Evolutionary conservation across 768 basidiomycete species (phyloP), one percentile per base, ranked within the genome.

Genomic region (Boletales sp.): DNA sequence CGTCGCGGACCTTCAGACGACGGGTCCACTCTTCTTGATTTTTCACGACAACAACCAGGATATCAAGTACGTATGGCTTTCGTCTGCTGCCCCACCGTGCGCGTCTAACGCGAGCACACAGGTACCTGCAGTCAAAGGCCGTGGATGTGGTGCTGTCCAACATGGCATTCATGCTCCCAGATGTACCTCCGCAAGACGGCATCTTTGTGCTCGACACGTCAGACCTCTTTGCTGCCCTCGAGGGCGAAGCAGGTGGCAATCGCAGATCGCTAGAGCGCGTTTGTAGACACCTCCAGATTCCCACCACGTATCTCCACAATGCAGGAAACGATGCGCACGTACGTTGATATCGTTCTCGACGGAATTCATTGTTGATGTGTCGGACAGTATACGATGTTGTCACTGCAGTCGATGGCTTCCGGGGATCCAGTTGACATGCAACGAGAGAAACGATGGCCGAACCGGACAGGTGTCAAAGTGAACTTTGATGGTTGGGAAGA

Each of bases 301-400:
- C 69, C 0, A 78, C 80, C 1, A 56, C 74, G 32, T 72, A 75
- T 57, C 68, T 87, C 50, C 92, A 92, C 73, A 94, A 94, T 60
- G 90, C 88, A 1, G 90, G 90, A 0, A 93, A 92, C 60, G 89
- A 93, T 64, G 90, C 90, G 2, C 77, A 86, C 63, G 90, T 91
- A 57, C 37, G 83, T 65, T 36, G 18, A 30, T 6, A 18, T 39
- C 33, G 10, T 39, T 44, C 8, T 32, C 8, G 15, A 28, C 8
- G 12, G 13, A 30, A 21, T 15, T 8, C 17, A 18, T 28, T 2
- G 11, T 28, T 64, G 14, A 60, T 10, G 9, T 9, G 25, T 32
- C 19, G n/a, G 21, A 35, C 56, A 93, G 90, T 88, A 81, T 57
- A 90, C 88, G 2, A 70, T 92, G 49, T 66, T 79, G 40, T 80